Evolutionary conservation across 768 basidiomycete species (phyloP), one percentile per base, ranked within the genome.

Genomic region (Mycena belliarum): DNA sequence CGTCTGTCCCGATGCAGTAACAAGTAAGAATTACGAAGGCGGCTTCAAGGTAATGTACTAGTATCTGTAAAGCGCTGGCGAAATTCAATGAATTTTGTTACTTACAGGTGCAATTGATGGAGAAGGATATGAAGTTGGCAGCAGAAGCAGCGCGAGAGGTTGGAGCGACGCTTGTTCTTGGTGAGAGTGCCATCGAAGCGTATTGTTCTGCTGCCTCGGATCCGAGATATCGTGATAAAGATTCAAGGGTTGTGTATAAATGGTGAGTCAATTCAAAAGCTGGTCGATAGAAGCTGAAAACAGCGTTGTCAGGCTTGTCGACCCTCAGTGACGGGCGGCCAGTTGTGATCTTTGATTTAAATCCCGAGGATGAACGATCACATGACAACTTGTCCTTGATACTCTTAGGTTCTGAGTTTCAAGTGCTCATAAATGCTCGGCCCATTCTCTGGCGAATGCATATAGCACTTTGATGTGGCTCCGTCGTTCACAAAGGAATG

Each of bases 121-220:
- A 77, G 63, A 79, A 79, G 65, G 77, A 78, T 41, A 72, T 78
- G 66, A 60, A 65, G 18, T 66, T 79, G 21, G 78, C 78, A 1
- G 68, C 74, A 3, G 69, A 71, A 18, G 76, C 76, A 23, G 76
- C 78, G 7, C 62, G 65, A 35, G 62, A 72, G 56, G 73, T 74
- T 3, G 69, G 68, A 32, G 77, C 74, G n/a, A 75, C 70, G 41
- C 65, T 79, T 12, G 70, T 78, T 3, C 57, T 79, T n/a, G 76
- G 68, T 35, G 70, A 76, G 28, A 72, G 70, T 2, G 74, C 75
- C 2, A 65, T 77, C 18, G 60, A 63, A 5, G 76, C 76, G 24
- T 79, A 79, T 59, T 52, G 68, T 16, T 71, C 73, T 11, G 75
- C 78, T 25, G 70, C 76, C 5, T 70, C 75, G 10, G 76, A 79